Evolutionary conservation across 1,139 yeast genomes (phyloP).

Genomic region (Taphrina wiesneri): DNA sequence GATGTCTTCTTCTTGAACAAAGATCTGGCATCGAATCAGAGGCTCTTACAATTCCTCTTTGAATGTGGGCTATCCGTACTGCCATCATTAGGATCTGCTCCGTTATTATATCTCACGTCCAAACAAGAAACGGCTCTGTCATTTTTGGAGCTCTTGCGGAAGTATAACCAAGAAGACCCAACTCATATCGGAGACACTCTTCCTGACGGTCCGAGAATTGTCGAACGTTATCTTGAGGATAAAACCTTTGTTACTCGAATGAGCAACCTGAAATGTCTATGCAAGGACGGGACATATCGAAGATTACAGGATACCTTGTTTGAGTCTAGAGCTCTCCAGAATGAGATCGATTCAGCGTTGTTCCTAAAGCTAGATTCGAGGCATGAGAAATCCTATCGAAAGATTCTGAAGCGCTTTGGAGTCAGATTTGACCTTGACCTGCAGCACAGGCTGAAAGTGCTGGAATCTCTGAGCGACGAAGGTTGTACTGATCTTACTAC

Average conservation of each 20-base stretch:
- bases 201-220: neutral
- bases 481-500: neutral
- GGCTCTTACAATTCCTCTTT: neutral
- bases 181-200: neutral
- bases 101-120: neutral
- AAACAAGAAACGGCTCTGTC: neutral
- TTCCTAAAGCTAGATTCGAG: neutral
- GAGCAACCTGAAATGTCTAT: neutral
- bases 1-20: neutral
- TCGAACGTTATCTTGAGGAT: neutral
- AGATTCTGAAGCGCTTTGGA: neutral
- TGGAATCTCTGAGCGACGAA: neutral
- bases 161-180: neutral
- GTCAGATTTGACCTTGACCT: neutral
- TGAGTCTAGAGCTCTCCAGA: neutral
- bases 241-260: neutral
- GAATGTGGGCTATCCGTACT: neutral
- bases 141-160: neutral
- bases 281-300: neutral
- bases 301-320: neutral
- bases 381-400: slow-evolving; percentile 5
- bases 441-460: neutral
- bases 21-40: neutral
- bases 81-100: slow-evolving; percentile 3
- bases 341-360: neutral